Base-by-base conservation (phyloP, 495 filamentous ascomycete species). In the Penicillium chermesinum region DNA sequence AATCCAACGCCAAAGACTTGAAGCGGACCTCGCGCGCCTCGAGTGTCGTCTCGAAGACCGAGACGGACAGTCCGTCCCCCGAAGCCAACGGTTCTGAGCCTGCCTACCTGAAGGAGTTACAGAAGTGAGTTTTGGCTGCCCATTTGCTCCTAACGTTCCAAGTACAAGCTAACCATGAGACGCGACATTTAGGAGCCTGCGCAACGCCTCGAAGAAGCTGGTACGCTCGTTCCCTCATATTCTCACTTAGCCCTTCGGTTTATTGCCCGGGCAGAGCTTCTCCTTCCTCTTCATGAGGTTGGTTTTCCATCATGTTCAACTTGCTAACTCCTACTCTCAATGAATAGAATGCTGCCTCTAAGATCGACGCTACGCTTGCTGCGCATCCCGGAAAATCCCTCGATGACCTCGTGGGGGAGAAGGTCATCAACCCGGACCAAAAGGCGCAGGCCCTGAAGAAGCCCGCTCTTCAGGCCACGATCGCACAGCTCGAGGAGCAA, bases 391-490 rank as follows among this genome's bases (percentile, higher is more conserved):
- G 66, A 57, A 83, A 84, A 64, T 78, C 80, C 2, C 81, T 96
- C 38, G 91, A 96, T 44, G 82, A 93, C n/a, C 81, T 96, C 21
- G 84, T 96, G 12, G 67, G 75, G 7, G 64, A 77, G 44, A 87
- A 86, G 70, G 87, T 91, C 64, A 91, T 99, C 76, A 99, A 97
- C 63, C 54, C 69, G 55, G 94, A 99, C 40, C 55, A 58, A 20
- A 94, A 89, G 65, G 83, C 86, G 7, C 87, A 96, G 69, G 81
- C 83, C 18, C 69, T 85, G 51, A 95, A 94, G 79, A 97, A 95
- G 62, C 91, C 93, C n/a, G 66, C 76, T 13, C 81, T 96, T 12
- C 86, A 89, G 59, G 78, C 81, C 20, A 78, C 85, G 53, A 71
- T 90, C 39, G 66, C 77, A 19, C 85, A 93, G 67, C 68, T 88